Percentiles rank a stretch among this genome's conserved stretches.
Conservation (phyloP, 2,329 filamentous ascomycete genomes). For the Fusarium sp. region DNA sequence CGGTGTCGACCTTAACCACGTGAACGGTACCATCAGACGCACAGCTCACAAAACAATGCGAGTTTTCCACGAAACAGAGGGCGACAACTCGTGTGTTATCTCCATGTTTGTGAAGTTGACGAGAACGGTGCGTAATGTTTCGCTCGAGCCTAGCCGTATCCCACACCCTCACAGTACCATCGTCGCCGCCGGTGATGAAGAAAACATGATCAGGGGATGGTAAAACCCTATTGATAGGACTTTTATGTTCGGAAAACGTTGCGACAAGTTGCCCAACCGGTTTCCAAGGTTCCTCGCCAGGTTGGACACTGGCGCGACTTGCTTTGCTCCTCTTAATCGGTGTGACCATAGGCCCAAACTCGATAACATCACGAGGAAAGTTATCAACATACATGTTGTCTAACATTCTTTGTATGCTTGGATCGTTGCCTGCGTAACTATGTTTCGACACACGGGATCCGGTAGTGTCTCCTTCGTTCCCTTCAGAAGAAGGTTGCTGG, state of each 20-base stretch:
- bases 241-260: conserved; percentile 88
- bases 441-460: conserved; percentile 70
- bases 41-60: conserved; percentile 92
- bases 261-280: conserved; percentile 87
- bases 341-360: conserved; percentile 85
- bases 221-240: conserved; percentile 82
- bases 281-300: conserved; percentile 72
- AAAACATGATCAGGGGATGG: conserved; percentile 92
- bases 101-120: conserved; percentile 84
- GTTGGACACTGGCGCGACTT: conserved; percentile 61
- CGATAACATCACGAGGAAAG: conserved; percentile 72
- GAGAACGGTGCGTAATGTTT: conserved; percentile 87
- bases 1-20: conserved; percentile 81
- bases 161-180: conserved; percentile 93
- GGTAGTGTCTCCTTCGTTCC: conserved; percentile 48
- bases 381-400: conserved; percentile 86
- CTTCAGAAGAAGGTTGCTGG: conserved; percentile 38
- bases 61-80: conserved; percentile 91
- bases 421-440: conserved; percentile 85
- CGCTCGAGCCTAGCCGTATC: conserved; percentile 90
- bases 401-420: conserved; percentile 75
- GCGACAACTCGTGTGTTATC: conserved; percentile 79
- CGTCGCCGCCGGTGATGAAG: conserved; percentile 93
- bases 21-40: conserved; percentile 91
- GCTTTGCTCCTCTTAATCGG: conserved; percentile 70